Conservation (phyloP, 2,329 filamentous ascomycete species). For the Alternaria burnsii region DNA sequence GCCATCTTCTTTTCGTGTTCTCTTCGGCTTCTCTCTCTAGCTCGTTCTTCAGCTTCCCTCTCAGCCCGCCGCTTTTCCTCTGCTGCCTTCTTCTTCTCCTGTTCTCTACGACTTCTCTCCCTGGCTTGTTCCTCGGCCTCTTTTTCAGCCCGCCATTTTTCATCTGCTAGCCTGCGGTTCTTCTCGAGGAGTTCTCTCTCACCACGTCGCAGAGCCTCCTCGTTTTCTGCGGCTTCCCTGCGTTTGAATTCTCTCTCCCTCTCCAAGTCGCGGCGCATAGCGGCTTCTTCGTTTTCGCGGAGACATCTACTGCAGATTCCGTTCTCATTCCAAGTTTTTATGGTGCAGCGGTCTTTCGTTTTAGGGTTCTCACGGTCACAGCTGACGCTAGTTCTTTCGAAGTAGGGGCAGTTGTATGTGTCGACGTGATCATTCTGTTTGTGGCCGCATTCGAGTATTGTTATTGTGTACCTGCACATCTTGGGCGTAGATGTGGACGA, state of each 20-base stretch:
- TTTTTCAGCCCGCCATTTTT: conserved; percentile 1
- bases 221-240: conserved; percentile 14
- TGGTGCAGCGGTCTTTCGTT: conserved; percentile 21
- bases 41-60: conserved; percentile 1
- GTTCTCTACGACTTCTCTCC: neutral
- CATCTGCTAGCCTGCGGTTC: neutral
- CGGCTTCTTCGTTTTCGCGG: conserved; percentile 19
- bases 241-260: conserved; percentile 16
- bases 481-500: neutral
- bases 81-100: conserved; percentile 6
- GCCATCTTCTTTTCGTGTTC: conserved; percentile 8
- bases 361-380: conserved; percentile 31
- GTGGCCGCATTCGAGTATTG: conserved; percentile 32
- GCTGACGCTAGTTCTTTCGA: conserved; percentile 14
- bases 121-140: conserved; percentile 1
- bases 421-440: conserved; percentile 29
- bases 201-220: conserved; percentile 16
- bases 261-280: conserved; percentile 20
- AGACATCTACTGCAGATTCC: conserved; percentile 30
- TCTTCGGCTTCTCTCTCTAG: neutral
- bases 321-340: conserved; percentile 20
- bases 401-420: conserved; percentile 25
- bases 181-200: conserved; percentile 12
- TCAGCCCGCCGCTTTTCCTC: neutral
- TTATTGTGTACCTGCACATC: conserved; percentile 37